Evolutionary conservation across 495 filamentous ascomycete species (phyloP), one percentile per base, ranked within the genome.

Genomic region (Diplogelasinospora grovesii): DNA sequence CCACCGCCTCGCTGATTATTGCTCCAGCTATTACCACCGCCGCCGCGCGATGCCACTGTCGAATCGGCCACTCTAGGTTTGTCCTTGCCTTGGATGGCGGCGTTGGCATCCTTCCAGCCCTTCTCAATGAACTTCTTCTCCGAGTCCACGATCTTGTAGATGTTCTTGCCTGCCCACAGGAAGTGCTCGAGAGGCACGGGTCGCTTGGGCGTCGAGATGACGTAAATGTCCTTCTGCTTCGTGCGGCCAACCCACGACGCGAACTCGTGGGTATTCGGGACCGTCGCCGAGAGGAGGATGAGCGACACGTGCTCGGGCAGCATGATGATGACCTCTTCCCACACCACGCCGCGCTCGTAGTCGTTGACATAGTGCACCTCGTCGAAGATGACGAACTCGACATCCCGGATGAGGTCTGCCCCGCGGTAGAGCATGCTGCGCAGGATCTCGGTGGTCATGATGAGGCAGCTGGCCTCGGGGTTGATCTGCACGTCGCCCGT

Each of bases 271-370:
- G 92, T 96, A 60, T 98, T 98, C 8, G 92, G 92, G 3, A 98
- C 93, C 4, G 92, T 98, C 1, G 92, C 92, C 5, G 93, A 97
- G 2, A 98, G 77, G 8, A 96, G 70, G 46, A 98, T 97, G 25
- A 98, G 68, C 2, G 93, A 92, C 31, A 97, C 87, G 66, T 97
- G 92, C 53, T 89, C 89, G 3, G 92, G 92, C 33, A 97, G 77
- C 93, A 98, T 97, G 55, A 98, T 98, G 55, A 98, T 98, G 45
- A 98, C 92, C 60, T 98, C 92, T 64, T 98, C 92, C 92, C 92
- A 98, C 6, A 98, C 92, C 0, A 98, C 92, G 47, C 92, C 92
- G 58, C 92, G 77, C 68, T 98, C 92, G n/a, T 80, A 73, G 54
- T 98, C 92, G 52, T 98, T 98, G 32, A 98, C 92, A 60, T 98